Conservation (phyloP, 2,329 filamentous ascomycete genomes). For the Scopulariopsis brevicaulis region DNA sequence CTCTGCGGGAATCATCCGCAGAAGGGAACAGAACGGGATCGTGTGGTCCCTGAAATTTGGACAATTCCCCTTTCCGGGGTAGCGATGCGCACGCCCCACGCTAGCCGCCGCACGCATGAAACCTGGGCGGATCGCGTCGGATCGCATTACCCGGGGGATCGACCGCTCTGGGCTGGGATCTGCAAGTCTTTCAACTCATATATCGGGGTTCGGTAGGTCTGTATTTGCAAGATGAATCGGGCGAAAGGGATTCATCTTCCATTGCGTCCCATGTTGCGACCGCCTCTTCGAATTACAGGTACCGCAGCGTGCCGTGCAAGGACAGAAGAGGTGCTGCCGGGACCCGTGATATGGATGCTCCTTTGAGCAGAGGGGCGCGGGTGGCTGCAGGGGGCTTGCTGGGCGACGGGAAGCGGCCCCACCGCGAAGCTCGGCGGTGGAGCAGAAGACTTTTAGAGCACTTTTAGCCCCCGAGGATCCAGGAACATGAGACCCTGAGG, state of each 20-base stretch:
- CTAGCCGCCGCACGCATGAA: background rate
- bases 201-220: background rate
- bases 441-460: background rate
- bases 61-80: background rate
- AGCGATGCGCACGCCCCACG: background rate
- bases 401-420: background rate
- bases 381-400: background rate
- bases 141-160: background rate
- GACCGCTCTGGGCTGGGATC: background rate
- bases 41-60: background rate
- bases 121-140: background rate
- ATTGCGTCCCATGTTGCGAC: background rate
- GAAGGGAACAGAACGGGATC: background rate
- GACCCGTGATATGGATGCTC: background rate
- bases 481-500: background rate
- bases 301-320: background rate
- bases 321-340: background rate
- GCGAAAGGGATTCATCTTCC: background rate
- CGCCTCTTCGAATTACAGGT: background rate
- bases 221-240: background rate
- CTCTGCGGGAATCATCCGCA: background rate
- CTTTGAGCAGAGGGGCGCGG: background rate
- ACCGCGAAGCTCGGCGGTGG: background rate
- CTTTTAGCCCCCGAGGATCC: background rate
- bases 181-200: background rate